A percentile compares a stretch with the other conserved stretches of the same genome.
These are phyloP conservation scores for Plasmodium reichenowi DNA, from an alignment of 169 alveolate genomes.

Conservation along the genomic window DNA sequence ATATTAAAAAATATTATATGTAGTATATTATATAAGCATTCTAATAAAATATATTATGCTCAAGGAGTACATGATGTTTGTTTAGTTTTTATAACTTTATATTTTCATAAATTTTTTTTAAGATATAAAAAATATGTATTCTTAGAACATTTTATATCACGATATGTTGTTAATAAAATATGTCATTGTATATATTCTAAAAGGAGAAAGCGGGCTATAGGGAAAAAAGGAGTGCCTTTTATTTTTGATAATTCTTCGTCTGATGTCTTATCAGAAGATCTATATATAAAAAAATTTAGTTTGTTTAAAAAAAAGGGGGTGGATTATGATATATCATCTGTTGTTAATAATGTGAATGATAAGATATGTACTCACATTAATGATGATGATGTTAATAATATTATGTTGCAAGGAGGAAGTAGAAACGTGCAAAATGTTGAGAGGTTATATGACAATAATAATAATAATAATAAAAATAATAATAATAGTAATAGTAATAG, in stretches of 20 bases:
- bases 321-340: too few relatives aligned
- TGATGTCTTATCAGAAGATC: too few relatives aligned
- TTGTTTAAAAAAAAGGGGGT: background rate
- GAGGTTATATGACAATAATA: background rate
- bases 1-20: conserved; percentile 72
- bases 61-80: conserved; percentile 77
- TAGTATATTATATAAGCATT: conserved; percentile 71
- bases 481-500: background rate
- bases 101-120: conserved; percentile 46
- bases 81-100: conserved; percentile 65
- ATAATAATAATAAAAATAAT: background rate
- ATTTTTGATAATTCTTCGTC: too few relatives aligned
- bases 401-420: too few relatives aligned
- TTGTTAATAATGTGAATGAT: background rate
- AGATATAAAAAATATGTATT: conserved; percentile 71
- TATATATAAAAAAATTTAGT: background rate
- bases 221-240: background rate
- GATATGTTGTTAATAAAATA: conserved; percentile 55
- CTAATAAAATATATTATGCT: conserved; percentile 66
- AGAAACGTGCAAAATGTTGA: too few relatives aligned
- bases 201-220: background rate
- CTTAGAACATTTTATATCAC: conserved; percentile 52
- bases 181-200: conserved; percentile 42
- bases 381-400: background rate
- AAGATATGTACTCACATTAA: background rate